phyloP scores from a whole-genome alignment of 2,329 filamentous ascomycete species.

The Aspergillus hiratsukae region DNA sequence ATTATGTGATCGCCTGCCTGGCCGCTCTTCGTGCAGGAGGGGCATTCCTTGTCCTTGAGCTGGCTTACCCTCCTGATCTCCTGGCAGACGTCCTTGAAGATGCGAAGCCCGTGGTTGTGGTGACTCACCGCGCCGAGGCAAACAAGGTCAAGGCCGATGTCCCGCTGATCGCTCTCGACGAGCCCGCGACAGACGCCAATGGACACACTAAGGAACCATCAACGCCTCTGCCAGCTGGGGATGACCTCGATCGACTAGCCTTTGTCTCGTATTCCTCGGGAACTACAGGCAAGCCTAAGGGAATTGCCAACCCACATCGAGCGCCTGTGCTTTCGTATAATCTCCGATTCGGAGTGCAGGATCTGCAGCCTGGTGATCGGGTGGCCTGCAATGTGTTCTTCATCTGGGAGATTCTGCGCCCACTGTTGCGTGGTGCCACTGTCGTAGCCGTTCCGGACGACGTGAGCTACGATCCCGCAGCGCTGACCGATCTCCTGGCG shows the following conservation, averaged over 20 bases:
- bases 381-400: conserved; percentile 89
- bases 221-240: conserved; percentile 53
- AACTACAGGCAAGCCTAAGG: conserved; percentile 74
- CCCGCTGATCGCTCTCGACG: conserved; percentile 63
- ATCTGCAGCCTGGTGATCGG: conserved; percentile 66
- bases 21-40: conserved; percentile 74
- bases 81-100: conserved; percentile 74
- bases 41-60: conserved; percentile 73
- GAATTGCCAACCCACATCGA: conserved; percentile 73
- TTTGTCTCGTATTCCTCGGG: conserved; percentile 81
- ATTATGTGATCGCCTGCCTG: conserved; percentile 75
- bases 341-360: conserved; percentile 64
- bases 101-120: conserved; percentile 64
- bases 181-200: conserved; percentile 29
- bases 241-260: conserved; percentile 68
- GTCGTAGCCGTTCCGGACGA: conserved; percentile 72
- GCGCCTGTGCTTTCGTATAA: conserved; percentile 71
- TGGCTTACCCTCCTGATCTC: conserved; percentile 70
- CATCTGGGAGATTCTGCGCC: conserved; percentile 77
- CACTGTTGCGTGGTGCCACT: conserved; percentile 69
- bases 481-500: conserved; percentile 66
- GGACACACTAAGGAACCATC: conserved; percentile 43
- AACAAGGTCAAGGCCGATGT: conserved; percentile 58
- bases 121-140: conserved; percentile 63
- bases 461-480: conserved; percentile 70